Conservation (phyloP, 176 grass and related monocot species). For the Pontederia paniculata region DNA sequence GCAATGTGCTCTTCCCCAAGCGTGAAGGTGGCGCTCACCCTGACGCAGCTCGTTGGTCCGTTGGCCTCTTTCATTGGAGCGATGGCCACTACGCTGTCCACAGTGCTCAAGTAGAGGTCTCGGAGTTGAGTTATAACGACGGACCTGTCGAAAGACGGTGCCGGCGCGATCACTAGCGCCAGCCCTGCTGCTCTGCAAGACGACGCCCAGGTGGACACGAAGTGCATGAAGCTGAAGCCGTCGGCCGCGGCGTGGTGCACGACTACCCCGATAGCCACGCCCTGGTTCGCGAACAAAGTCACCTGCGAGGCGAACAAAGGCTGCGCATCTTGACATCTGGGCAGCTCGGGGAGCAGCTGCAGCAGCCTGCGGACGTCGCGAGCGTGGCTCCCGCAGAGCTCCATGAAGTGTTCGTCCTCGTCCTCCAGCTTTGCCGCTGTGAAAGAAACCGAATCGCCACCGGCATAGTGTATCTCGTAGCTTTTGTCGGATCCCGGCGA, state of each 20-base stretch:
- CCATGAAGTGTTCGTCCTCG: conserved; percentile 6
- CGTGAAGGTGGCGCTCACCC: too few relatives aligned
- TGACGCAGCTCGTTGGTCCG: too few relatives aligned
- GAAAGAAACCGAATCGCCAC: conserved; percentile 23
- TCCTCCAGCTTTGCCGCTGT: conserved; percentile 6
- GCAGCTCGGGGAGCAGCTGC: conserved; percentile 19
- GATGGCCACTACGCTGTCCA: too few relatives aligned
- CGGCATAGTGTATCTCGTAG: conserved; percentile 20
- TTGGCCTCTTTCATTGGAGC: too few relatives aligned
- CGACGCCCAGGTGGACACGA: conserved; percentile 30
- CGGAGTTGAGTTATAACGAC: conserved; percentile 3
- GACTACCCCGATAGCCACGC: conserved; percentile 27
- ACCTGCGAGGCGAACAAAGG: conserved; percentile 27
- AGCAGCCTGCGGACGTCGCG: conserved; percentile 19
- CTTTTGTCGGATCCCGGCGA: conserved; percentile 1
- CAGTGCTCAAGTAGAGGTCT: too few relatives aligned
- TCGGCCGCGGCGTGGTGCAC: conserved; percentile 36
- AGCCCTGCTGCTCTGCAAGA: not conserved
- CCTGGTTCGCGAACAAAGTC: conserved; percentile 24
- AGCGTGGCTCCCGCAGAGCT: not conserved
- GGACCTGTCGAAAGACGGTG: conserved; percentile 10
- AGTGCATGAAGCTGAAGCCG: conserved; percentile 22
- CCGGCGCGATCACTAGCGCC: not conserved
- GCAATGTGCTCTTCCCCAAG: too few relatives aligned
- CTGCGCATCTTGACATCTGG: not conserved